These are phyloP conservation scores for Dendrothele bispora DNA, from an alignment of 768 basidiomycete species.

Conservation along the genomic window DNA sequence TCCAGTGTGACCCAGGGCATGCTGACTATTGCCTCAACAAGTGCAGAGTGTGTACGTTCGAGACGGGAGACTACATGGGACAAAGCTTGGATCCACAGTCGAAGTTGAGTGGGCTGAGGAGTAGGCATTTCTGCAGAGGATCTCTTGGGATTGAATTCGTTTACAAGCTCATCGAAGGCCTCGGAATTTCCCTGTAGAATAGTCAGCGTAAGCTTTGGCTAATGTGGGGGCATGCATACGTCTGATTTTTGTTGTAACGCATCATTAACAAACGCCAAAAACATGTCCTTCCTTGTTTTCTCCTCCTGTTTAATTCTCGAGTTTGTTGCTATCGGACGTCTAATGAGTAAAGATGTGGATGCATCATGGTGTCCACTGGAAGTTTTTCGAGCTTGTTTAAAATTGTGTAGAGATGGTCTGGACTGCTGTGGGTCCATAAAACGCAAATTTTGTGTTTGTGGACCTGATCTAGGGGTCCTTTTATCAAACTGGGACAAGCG, in stretches of 20 bases:
- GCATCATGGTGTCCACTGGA: conserved; percentile 20
- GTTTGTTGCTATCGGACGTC: conserved; percentile 75
- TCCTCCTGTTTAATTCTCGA: conserved; percentile 78
- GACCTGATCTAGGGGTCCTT: conserved; percentile 67
- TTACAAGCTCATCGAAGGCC: conserved; percentile 85
- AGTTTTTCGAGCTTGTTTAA: conserved; percentile 28
- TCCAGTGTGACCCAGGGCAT: conserved; percentile 96
- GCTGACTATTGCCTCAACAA: conserved; percentile 84
- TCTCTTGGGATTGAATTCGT: conserved; percentile 71
- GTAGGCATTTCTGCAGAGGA: conserved; percentile 29
- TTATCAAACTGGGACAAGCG: conserved; percentile 64
- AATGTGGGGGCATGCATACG: conserved; percentile 41
- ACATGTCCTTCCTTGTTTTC: conserved; percentile 78
- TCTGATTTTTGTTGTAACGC: conserved; percentile 72
- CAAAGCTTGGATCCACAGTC: conserved; percentile 82
- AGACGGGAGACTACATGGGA: conserved; percentile 91
- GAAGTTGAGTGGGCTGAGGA: conserved; percentile 56
- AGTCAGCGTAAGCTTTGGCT: conserved; percentile 13
- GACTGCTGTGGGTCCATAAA: conserved; percentile 39
- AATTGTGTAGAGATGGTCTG: conserved; percentile 44
- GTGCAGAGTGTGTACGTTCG: conserved; percentile 72
- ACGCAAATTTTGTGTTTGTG: conserved; percentile 43
- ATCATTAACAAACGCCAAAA: conserved; percentile 79
- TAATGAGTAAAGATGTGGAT: conserved; percentile 25
- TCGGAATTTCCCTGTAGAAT: conserved; percentile 62